These are phyloP conservation scores for Citrullus amarus DNA, from an alignment of 306 rosid genomes.

Conservation along the genomic window DNA sequence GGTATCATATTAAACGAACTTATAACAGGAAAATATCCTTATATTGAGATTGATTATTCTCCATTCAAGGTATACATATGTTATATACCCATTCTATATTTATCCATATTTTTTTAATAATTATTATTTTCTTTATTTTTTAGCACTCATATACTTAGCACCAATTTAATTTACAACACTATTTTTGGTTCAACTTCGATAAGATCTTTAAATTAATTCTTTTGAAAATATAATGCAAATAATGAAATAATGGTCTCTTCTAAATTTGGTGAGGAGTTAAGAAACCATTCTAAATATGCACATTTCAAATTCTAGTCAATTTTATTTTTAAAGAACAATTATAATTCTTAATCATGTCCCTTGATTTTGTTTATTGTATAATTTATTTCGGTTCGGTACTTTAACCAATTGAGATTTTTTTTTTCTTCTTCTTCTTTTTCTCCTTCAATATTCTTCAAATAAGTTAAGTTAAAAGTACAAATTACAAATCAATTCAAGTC, in stretches of 20 bases:
- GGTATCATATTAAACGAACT: constrained; percentile 60
- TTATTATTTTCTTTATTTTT: background rate
- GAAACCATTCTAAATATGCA: background rate
- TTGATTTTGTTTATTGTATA: no score
- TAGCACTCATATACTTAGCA: background rate
- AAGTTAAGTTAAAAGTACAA: no score
- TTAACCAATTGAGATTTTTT: no score
- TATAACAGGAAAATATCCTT: constrained; percentile 43
- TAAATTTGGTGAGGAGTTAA: no score
- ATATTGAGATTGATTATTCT: constrained; percentile 43
- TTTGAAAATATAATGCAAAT: background rate
- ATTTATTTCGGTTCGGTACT: no score
- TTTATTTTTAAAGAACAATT: no score
- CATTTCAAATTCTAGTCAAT: background rate
- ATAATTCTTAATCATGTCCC: no score
- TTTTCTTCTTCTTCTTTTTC: no score
- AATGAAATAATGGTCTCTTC: background rate
- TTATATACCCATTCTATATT: background rate
- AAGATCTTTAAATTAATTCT: background rate
- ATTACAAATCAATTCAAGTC: background rate
- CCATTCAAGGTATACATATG: constrained; percentile 44
- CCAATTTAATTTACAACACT: background rate
- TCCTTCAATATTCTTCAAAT: no score
- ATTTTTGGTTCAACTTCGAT: background rate
- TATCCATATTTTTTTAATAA: background rate